Evolutionary conservation across 345 rosid species (phyloP), one percentile per base, ranked within the genome.

Genomic region (Corchorus olitorius): DNA sequence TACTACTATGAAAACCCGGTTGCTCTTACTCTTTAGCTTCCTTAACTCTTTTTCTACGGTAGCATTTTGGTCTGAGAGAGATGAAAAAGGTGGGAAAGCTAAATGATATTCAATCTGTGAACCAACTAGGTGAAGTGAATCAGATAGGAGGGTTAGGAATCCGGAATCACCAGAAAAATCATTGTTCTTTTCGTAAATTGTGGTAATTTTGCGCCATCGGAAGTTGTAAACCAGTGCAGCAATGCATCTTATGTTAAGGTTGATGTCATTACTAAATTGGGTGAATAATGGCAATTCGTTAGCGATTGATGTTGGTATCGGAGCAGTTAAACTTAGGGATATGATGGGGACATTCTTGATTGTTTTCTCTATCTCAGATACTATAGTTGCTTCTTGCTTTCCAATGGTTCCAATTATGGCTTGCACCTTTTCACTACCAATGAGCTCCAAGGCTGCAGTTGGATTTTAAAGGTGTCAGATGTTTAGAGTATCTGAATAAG

Each of bases 121-220:
- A 48, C 72, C 72, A 48, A 14, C 13, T 46, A 48, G 41, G 20
- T 17, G 39, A n/a, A 83, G 79, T 37, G 60, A 73, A 46, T 83
- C 80, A 2, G 78, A 79, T 9, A 83, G 83, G 37, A 75, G 77
- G 13, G 83, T 75, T 50, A 77, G 17, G n/a, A 72, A n/a, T 16
- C 75, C 64, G 9, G 83, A 56, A 62, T 71, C 71, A 8, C 43
- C 4, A n/a, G 41, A 74, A 54, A 79, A 74, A 4, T 17, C 72
- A 8, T 71, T 64, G 55, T 3, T 71, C 15, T 75, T 65, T n/a
- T 83, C 68, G 54, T 65, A 71, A 5, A 80, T 55, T 20, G 35
- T 77, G 0, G 80, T 80, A 59, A 80, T 77, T 72, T 72, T 80
- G 45, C 78, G 75, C 83, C 86, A 77, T 19, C 27, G 8, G 70